phyloP scores from a whole-genome alignment of 1,284 basidiomycete species.

The Austroboletus niveus region DNA sequence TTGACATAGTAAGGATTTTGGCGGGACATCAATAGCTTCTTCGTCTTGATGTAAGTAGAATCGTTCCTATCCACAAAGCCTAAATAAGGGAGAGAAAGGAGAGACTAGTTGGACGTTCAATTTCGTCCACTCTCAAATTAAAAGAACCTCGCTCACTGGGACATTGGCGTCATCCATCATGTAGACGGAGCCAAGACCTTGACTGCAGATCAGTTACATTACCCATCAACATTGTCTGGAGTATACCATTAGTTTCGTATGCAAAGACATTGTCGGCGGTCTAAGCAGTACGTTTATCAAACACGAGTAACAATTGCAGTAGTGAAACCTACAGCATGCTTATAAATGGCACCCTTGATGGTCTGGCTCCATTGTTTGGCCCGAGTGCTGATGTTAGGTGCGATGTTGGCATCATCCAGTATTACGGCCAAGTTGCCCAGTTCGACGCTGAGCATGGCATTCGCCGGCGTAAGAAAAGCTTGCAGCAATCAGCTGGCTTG shows the following conservation, averaged over 20 bases:
- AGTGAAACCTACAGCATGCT: constrained; percentile 48
- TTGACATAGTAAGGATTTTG: constrained; percentile 69
- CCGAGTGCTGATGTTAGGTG: constrained; percentile 48
- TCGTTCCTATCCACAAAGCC: constrained; percentile 66
- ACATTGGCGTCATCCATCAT: constrained; percentile 84
- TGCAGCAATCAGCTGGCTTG: neutral
- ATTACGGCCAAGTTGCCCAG: constrained; percentile 58
- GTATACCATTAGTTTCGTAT: constrained; percentile 71
- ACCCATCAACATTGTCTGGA: neutral
- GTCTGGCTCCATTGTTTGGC: constrained; percentile 60
- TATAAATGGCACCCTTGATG: constrained; percentile 63
- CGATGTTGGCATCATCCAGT: constrained; percentile 49
- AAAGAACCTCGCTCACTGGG: constrained; percentile 47
- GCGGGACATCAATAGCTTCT: constrained; percentile 57
- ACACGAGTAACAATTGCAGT: neutral
- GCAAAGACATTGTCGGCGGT: constrained; percentile 66
- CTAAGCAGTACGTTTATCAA: constrained; percentile 30
- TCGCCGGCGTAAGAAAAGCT: constrained; percentile 76
- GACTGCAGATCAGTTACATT: neutral
- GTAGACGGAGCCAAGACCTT: constrained; percentile 65
- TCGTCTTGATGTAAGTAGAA: constrained; percentile 59
- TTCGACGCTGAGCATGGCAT: constrained; percentile 79
- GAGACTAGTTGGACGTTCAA: constrained; percentile 45
- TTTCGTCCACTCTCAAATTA: neutral
- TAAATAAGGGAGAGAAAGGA: constrained; percentile 74